These are phyloP conservation scores for Pistacia vera DNA, from an alignment of 345 rosid genomes.

Conservation along the genomic window DNA sequence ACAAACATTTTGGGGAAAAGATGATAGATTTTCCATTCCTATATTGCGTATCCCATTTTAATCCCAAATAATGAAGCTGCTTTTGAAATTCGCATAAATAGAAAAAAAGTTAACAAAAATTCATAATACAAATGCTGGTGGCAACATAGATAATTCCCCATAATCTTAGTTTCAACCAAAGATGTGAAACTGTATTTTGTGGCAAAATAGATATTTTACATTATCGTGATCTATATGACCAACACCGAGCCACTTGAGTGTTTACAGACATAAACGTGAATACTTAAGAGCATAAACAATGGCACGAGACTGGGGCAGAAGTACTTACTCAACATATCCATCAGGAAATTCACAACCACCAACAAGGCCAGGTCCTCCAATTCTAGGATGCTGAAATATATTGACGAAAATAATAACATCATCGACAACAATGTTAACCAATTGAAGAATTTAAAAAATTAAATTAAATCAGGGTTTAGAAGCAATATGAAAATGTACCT, in stretches of 20 bases:
- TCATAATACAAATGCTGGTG: background rate
- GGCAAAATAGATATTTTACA: no score
- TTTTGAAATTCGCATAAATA: no score
- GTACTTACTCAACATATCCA: constrained; percentile 82
- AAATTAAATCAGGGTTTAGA: background rate
- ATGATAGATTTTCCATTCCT: background rate
- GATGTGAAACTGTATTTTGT: background rate
- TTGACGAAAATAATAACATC: background rate
- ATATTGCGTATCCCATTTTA: background rate
- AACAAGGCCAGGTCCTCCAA: constrained; percentile 94
- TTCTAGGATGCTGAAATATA: constrained; percentile 69
- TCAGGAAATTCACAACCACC: constrained; percentile 70
- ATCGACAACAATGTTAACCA: background rate
- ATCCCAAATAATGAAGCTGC: background rate
- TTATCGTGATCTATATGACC: no score
- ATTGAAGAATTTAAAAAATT: background rate
- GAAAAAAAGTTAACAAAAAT: background rate
- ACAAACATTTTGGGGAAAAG: no score
- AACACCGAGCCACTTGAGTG: no score
- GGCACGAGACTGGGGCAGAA: constrained; percentile 13
- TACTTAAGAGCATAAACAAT: background rate
- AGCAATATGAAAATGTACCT: constrained; percentile 44
- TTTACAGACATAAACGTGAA: background rate
- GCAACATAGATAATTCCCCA: no score
- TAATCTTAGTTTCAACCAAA: background rate